A percentile compares a stretch with the other conserved stretches of the same genome.
These are phyloP conservation scores for Amylostereum chailletii DNA, from an alignment of 1,284 basidiomycete genomes.

Conservation along the genomic window DNA sequence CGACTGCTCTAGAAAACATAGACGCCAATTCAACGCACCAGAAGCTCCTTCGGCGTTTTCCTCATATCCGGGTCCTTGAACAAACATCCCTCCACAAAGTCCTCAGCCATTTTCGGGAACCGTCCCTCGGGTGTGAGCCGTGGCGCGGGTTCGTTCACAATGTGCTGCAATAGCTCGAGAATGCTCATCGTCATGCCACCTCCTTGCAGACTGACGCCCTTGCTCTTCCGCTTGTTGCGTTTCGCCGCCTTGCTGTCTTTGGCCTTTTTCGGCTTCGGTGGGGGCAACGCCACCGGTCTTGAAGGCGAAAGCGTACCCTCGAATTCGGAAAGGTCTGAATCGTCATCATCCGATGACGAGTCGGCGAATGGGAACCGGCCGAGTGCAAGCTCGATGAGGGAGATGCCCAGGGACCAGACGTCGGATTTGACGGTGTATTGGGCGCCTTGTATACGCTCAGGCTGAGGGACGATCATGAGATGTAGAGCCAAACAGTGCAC, in stretches of 20 bases:
- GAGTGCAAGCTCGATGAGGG: slow-evolving; percentile 88
- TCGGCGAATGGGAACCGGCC: slow-evolving; percentile 91
- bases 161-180: slow-evolving; percentile 92
- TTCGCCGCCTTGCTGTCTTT: slow-evolving; percentile 35
- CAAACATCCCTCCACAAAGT: slow-evolving; percentile 79
- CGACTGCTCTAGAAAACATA: too few relatives aligned
- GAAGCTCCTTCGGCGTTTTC: slow-evolving; percentile 73
- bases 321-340: slow-evolving; percentile 56
- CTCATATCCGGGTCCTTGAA: slow-evolving; percentile 74
- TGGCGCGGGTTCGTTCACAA: slow-evolving; percentile 94
- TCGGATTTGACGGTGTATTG: slow-evolving; percentile 97
- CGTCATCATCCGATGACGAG: slow-evolving; percentile 44
- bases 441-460: slow-evolving; percentile 97
- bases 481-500: neutral
- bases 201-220: slow-evolving; percentile 83
- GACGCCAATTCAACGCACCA: slow-evolving; percentile 39
- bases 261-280: slow-evolving; percentile 22
- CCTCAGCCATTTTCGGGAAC: slow-evolving; percentile 64
- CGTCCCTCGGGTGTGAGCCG: slow-evolving; percentile 61
- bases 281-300: slow-evolving; percentile 34
- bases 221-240: slow-evolving; percentile 56
- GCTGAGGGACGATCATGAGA: slow-evolving; percentile 38
- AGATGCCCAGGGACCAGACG: slow-evolving; percentile 95
- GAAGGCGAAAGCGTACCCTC: slow-evolving; percentile 61
- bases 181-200: slow-evolving; percentile 95